Evolutionary conservation across 75 land plant species (phyloP), one percentile per base, ranked within the genome.

Genomic region (Cryptomeria japonica): DNA sequence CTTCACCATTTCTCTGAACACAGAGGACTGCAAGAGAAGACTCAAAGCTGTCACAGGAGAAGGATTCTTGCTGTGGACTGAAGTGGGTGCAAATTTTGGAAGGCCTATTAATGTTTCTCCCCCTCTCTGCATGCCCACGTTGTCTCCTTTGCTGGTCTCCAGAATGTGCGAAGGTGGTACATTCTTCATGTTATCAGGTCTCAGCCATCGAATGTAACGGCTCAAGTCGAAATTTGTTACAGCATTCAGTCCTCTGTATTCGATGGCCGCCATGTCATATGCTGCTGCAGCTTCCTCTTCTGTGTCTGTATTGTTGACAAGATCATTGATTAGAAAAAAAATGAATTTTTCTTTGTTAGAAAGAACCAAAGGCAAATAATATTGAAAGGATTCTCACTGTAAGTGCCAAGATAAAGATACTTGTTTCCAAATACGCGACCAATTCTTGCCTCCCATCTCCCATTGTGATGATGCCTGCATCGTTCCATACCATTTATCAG

Each of bases 251-350:
- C 97, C 96, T 90, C 95, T 87, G 88, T 96, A 92, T n/a, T 94
- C 95, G 5, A 92, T 92, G 41, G 96, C 96, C 0, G 96, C 96
- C 84, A 91, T 94, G 86, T 94, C 95, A 86, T 92, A 94, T 2
- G 97, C 96, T 1, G 91, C 93, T 55, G 97, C 96, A 19, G 97
- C 96, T 76, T 96, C 97, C 85, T 96, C 97, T 87, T 94, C 92
- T 0, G 95, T 92, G 86, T 93, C 96, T 93, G 80, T 10, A 79
- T 13, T 75, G 15, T 2, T 3, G 13, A 32, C 3, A 32, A 75
- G 34, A 2, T 32, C 9, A 12, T 34, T 12, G 0, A 75, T 34
- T 32, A 51, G 3, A 13, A 14, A 13, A 51, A 1, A 13, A 51
- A 44, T 44, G 46, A 6, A 4, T 44, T 44, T 44, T 0, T 44